Conservation (phyloP, 164 flowering plant species). For the Aristolochia fimbriata region DNA sequence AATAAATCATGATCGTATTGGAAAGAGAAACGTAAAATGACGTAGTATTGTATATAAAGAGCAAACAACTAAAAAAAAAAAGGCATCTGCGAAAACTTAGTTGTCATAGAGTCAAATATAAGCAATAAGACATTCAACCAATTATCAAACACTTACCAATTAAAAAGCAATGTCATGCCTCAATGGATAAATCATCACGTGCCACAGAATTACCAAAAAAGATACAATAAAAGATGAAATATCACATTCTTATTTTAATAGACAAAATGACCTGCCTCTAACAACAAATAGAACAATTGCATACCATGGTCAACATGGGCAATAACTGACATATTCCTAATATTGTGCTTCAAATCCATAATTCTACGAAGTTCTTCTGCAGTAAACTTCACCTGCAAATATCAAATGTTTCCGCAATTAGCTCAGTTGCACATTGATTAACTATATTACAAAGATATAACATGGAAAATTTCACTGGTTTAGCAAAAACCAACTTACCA, state of each 20-base stretch:
- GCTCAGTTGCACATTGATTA: neutral
- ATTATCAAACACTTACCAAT: too few relatives aligned
- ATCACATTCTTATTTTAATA: neutral
- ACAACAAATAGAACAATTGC: neutral
- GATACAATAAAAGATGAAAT: neutral
- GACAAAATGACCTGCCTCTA: neutral
- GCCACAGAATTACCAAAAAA: too few relatives aligned
- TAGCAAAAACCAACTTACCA: conserved; percentile 4
- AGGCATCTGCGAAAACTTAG: too few relatives aligned
- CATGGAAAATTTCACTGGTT: neutral
- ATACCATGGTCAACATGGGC: conserved; percentile 15
- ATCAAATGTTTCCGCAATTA: neutral
- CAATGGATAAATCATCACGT: too few relatives aligned
- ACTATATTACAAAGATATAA: neutral
- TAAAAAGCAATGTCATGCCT: too few relatives aligned
- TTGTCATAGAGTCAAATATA: too few relatives aligned
- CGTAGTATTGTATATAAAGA: too few relatives aligned
- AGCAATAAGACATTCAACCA: too few relatives aligned
- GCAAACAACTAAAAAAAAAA: too few relatives aligned
- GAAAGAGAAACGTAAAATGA: too few relatives aligned
- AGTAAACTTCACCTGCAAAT: conserved; percentile 20
- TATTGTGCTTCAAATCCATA: conserved; percentile 21
- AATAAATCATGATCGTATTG: too few relatives aligned
- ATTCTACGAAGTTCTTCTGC: conserved; percentile 19
- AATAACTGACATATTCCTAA: conserved; percentile 17